Conservation (phyloP, 2,329 filamentous ascomycete species). For the Cordyceps militaris region DNA sequence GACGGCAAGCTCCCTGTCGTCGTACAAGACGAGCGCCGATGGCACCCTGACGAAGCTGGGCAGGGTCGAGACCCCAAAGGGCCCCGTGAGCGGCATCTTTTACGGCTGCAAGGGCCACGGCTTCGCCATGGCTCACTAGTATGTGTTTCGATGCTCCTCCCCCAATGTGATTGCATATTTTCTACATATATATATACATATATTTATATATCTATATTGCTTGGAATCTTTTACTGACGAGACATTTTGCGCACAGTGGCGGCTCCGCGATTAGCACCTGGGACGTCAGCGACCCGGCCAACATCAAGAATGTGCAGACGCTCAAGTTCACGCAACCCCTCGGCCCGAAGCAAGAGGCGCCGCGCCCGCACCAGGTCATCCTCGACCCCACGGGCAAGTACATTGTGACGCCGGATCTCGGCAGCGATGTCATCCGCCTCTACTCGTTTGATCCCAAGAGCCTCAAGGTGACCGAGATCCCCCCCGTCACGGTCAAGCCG, state of each 20-base stretch:
- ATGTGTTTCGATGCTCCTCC: no score
- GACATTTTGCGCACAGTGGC: constrained; percentile 21
- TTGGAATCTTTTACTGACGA: background rate
- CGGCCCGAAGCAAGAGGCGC: constrained; percentile 30
- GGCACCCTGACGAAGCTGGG: constrained; percentile 34
- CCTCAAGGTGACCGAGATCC: constrained; percentile 31
- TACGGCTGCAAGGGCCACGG: constrained; percentile 34
- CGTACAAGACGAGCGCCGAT: constrained; percentile 30
- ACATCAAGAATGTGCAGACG: constrained; percentile 30
- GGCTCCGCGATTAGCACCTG: constrained; percentile 39
- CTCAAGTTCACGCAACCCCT: constrained; percentile 34
- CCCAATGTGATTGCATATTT: no score
- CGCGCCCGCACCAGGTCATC: constrained; percentile 41
- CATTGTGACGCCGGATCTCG: constrained; percentile 43
- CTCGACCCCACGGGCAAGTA: constrained; percentile 43
- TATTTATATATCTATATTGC: background rate
- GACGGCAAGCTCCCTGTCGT: constrained; percentile 37
- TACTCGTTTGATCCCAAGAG: constrained; percentile 43
- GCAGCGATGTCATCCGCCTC: constrained; percentile 46
- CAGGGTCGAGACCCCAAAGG: constrained; percentile 27
- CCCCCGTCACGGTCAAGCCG: constrained; percentile 35
- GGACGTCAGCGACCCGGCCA: constrained; percentile 32
- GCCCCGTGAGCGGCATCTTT: constrained; percentile 37
- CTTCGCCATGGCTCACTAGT: constrained; percentile 40
- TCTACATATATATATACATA: no score